Evolutionary conservation across 202 grass and related monocot genomes (phyloP).

Genomic region (Musa balbisiana): DNA sequence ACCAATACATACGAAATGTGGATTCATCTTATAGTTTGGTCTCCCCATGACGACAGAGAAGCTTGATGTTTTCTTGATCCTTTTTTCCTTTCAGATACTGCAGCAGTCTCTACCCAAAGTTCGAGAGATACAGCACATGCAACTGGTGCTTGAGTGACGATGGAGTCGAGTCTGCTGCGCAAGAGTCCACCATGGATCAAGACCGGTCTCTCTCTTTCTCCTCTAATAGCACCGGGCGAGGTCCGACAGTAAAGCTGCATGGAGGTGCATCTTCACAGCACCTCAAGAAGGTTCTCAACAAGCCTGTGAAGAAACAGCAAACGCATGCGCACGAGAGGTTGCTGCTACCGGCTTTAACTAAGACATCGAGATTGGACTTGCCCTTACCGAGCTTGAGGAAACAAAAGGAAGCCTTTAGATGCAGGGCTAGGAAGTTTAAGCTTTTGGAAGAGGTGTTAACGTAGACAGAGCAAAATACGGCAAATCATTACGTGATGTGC

Average conservation of each 20-base stretch:
- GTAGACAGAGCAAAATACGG: not conserved
- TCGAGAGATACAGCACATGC: not conserved
- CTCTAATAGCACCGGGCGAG: too few species aligned
- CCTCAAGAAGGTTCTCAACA: not conserved
- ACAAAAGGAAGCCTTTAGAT: not conserved
- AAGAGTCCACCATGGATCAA: too few species aligned
- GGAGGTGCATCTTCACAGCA: not conserved
- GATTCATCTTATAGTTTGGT: too few species aligned
- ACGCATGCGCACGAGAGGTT: not conserved
- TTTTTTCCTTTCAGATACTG: not conserved
- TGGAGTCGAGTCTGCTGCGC: too few species aligned
- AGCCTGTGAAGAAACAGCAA: not conserved
- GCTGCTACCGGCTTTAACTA: too few species aligned
- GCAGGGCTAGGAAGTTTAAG: slow-evolving; percentile 8
- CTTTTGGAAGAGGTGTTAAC: slow-evolving; percentile 6
- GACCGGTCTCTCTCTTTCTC: too few species aligned
- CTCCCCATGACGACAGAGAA: too few species aligned
- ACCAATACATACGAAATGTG: too few species aligned
- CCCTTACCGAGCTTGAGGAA: too few species aligned
- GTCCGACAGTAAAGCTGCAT: not conserved
- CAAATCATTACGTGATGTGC: too few species aligned
- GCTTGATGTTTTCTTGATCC: not conserved
- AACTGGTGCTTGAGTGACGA: slow-evolving; percentile 4
- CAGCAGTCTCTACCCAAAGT: slow-evolving; percentile 6
- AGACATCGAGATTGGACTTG: not conserved